Base-by-base conservation (phyloP, 2,329 filamentous ascomycete genomes). In the Didymella keratinophila region DNA sequence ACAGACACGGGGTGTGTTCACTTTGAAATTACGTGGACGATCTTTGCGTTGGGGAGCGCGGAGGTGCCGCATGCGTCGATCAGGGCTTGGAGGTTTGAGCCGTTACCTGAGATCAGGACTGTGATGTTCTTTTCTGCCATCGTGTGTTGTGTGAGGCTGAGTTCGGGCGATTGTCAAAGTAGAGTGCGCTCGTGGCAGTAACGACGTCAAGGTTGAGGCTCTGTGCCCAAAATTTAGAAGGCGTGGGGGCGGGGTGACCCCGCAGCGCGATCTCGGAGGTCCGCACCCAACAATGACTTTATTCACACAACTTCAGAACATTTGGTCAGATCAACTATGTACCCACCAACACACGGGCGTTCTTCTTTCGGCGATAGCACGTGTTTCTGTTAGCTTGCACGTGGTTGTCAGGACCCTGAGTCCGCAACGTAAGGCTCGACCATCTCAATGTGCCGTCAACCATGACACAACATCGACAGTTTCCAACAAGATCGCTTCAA, bases 11-110 rank as follows among this genome's bases (percentile, higher is more conserved):
- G 5, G 14, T 18, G 30, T 21, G 37, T 10, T n/a, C 65, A 76
- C 74, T 78, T 77, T 56, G 87, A 84, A 58, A 91, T 86, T 6
- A 91, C 88, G 58, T 87, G 85, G 23, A 85, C 78, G 69, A 89
- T 84, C 64, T 81, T 79, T 6, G 81, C 79, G 64, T 81, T 78
- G 39, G 84, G 80, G 28, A 86, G 80, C 23, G 77, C 68, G 30
- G 77, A 74, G 27, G 81, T 74, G 48, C 79, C 78, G 76, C 80
- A 79, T 58, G 84, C 84, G 74, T 89, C 85, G 70, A 89, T 88
- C 51, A 96, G 83, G 56, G 90, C 90, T 81, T 94, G 90, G 20
- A 93, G 86, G 74, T 94, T 94, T 37, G 88, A 87, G 67, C 91
- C 91, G 65, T 84, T 88, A 76, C 91, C 75, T 37, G 76, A 78